phyloP scores from a whole-genome alignment of 176 grass and related monocot species.

The Musa itinerans region DNA sequence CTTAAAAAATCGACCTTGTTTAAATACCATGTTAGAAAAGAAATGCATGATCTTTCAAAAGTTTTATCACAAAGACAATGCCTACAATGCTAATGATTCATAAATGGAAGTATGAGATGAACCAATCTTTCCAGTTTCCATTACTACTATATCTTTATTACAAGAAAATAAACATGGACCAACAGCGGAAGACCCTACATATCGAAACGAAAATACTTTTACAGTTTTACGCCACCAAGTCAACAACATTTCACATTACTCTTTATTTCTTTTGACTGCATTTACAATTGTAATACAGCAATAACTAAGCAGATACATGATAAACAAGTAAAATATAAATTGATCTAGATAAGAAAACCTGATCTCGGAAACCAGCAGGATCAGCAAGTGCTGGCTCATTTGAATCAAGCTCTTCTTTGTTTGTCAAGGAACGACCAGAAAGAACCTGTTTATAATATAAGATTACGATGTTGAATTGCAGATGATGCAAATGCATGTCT shows the following conservation, averaged over 20 bases:
- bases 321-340: background rate
- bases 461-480: constrained; percentile 2
- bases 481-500: background rate
- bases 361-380: constrained; percentile 72
- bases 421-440: constrained; percentile 39
- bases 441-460: constrained; percentile 35
- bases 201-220: background rate
- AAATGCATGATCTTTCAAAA: too few relatives aligned
- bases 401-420: constrained; percentile 53
- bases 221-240: background rate
- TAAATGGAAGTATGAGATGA: background rate
- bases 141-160: background rate
- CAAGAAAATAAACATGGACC: background rate
- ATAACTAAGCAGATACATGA: background rate
- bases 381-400: constrained; percentile 40
- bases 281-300: background rate
- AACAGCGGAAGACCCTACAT: background rate
- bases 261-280: background rate
- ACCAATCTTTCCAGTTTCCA: background rate
- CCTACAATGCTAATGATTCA: too few relatives aligned
- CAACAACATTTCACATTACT: background rate
- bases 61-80: too few relatives aligned
- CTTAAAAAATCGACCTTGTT: too few relatives aligned
- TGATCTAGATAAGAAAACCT: constrained; percentile 33
- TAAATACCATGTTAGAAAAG: too few relatives aligned